Evolutionary conservation across 2,329 filamentous ascomycete species (phyloP), one percentile per base, ranked within the genome.

Genomic region (Pyrenochaeta sp.): DNA sequence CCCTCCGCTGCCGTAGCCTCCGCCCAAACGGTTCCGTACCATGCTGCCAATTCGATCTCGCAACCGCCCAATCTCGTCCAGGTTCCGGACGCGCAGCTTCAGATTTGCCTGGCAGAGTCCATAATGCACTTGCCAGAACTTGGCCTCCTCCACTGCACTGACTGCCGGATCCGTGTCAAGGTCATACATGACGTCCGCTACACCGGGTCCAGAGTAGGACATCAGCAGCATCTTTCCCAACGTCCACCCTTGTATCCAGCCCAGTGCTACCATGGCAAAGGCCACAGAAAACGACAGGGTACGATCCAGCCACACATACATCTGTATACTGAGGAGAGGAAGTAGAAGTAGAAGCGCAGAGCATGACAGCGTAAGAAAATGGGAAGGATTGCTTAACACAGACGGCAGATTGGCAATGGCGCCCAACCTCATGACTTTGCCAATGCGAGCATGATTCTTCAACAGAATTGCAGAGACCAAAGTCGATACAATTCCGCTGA

Each of bases 71-170:
- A 95, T 75, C 5, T 86, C 82, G 10, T 87, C 83, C 49, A 74
- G 62, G 4, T 86, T 87, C 51, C 74, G 68, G 18, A 96, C 82
- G 46, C 86, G 82, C 14, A 99, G 73, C 70, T 90, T 95, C 55
- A 99, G 71, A 67, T 95, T 96, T 7, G 94, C 94, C 88, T 97
- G 96, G 65, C 91, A 96, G 27, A 97, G 78, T 2, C 93, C 92
- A 68, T 97, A 96, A 72, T 99, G 94, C 10, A 96, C 94, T 75
- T 99, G 94, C 94, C 94, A 99, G 72, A 99, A 96, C 66, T 91
- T 86, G 2, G 92, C 93, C 63, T 96, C 92, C 44, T 96, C 90
- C 32, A 99, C 85, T 1, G 81, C 81, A 30, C 82, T 81, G 18
- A 97, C 85, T 41, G 82, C 81, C 2, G 88, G 84, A 60, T 96